These are phyloP conservation scores for Viola pubescens DNA, from an alignment of 441 rosid species.

Conservation along the genomic window DNA sequence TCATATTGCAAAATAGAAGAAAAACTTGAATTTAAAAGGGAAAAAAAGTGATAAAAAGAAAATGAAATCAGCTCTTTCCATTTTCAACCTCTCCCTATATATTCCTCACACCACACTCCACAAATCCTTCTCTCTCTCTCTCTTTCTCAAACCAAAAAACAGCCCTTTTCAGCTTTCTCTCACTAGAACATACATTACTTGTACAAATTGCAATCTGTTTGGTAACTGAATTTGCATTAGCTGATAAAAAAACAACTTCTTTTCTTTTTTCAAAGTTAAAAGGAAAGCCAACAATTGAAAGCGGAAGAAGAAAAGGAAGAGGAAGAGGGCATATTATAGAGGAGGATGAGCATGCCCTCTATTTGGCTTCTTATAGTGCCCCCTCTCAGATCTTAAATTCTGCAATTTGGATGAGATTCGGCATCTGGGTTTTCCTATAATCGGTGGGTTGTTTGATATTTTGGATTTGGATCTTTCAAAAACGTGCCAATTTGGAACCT, in stretches of 20 bases:
- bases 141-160: constrained; percentile 7
- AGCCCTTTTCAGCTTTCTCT: constrained; percentile 2
- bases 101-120: constrained; percentile 22
- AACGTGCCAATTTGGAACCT: constrained; percentile 6
- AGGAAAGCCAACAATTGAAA: constrained; percentile 14
- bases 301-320: constrained; percentile 3
- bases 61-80: constrained; percentile 12
- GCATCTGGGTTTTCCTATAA: constrained; percentile 33
- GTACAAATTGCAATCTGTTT: constrained; percentile 17
- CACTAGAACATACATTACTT: constrained; percentile 3
- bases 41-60: not conserved
- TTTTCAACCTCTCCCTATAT: constrained; percentile 22
- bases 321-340: constrained; percentile 27
- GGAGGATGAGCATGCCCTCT: constrained; percentile 41
- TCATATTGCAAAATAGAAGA: not conserved
- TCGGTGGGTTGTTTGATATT: constrained; percentile 35
- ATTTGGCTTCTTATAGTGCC: constrained; percentile 19
- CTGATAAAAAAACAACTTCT: constrained; percentile 3
- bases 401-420: constrained; percentile 28
- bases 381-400: constrained; percentile 44
- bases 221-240: constrained; percentile 30
- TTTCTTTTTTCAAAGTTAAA: constrained; percentile 7
- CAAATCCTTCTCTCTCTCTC: constrained; percentile 22
- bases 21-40: not conserved
- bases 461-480: constrained; percentile 26